A percentile compares a stretch with the other conserved stretches of the same genome.
Evolutionary conservation across 345 rosid species (phyloP).

Genomic region (Aethionema arabicum): DNA sequence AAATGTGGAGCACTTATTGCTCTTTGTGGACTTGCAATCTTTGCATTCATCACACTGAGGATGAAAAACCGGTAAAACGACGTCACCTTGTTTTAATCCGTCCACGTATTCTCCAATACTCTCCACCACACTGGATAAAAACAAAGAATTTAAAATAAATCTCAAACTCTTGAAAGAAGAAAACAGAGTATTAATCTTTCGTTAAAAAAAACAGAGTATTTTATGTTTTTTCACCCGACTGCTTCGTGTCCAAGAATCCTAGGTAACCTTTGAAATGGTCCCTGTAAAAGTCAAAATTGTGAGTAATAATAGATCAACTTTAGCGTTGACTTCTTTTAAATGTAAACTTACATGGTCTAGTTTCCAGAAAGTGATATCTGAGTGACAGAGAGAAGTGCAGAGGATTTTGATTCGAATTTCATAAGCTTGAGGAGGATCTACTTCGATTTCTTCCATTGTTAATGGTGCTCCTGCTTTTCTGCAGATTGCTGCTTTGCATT

Average conservation of each 20-base stretch:
- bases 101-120: constrained; percentile 53
- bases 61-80: constrained; percentile 44
- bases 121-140: constrained; percentile 48
- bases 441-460: constrained; percentile 49
- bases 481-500: too few species aligned
- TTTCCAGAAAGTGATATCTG: constrained; percentile 49
- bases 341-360: not conserved
- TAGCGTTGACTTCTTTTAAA: not conserved
- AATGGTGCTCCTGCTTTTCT: constrained; percentile 36
- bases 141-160: not conserved
- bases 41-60: constrained; percentile 44
- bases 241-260: constrained; percentile 65
- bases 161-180: not conserved
- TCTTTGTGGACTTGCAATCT: constrained; percentile 44
- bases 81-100: constrained; percentile 46
- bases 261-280: constrained; percentile 41
- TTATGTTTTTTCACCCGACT: constrained; percentile 35
- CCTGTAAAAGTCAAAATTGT: constrained; percentile 27
- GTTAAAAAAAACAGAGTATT: not conserved
- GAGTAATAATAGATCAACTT: not conserved
- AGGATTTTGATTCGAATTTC: constrained; percentile 60
- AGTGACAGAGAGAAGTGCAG: constrained; percentile 59
- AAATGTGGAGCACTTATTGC: constrained; percentile 48
- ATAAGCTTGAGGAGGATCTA: constrained; percentile 54
- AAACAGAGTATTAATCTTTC: too few species aligned